Evolutionary conservation across 2,329 filamentous ascomycete genomes (phyloP).

Genomic region (Apiospora sp.): DNA sequence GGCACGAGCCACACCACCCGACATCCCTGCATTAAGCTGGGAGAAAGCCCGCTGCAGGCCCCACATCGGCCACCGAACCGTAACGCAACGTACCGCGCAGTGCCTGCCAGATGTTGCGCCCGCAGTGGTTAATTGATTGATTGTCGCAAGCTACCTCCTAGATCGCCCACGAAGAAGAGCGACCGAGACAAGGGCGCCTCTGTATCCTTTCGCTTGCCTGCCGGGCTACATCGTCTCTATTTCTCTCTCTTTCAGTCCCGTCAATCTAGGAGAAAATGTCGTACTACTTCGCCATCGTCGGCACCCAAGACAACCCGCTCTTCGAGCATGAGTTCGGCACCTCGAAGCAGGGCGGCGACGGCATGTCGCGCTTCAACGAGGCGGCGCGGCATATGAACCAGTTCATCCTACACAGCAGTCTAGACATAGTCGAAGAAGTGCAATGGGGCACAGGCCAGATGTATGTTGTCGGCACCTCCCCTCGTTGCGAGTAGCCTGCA

Average conservation of each 20-base stretch:
- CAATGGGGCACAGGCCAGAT: slow-evolving; percentile 91
- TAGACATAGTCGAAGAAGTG: slow-evolving; percentile 95
- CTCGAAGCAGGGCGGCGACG: slow-evolving; percentile 94
- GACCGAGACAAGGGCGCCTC: background rate
- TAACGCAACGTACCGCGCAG: background rate
- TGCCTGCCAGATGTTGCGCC: background rate
- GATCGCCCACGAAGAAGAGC: background rate
- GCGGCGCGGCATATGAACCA: slow-evolving; percentile 94
- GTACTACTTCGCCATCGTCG: slow-evolving; percentile 98
- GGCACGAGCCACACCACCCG: slow-evolving; percentile 28
- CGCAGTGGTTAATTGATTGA: background rate
- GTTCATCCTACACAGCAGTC: slow-evolving; percentile 92
- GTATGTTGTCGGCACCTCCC: slow-evolving; percentile 55
- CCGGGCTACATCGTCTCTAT: background rate
- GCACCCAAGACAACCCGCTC: slow-evolving; percentile 92
- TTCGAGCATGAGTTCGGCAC: slow-evolving; percentile 98
- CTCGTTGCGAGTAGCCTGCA: slow-evolving; percentile 18
- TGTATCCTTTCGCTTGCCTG: background rate
- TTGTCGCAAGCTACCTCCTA: background rate
- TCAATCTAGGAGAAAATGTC: slow-evolving; percentile 69
- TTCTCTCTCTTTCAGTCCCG: background rate
- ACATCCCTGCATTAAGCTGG: slow-evolving; percentile 34
- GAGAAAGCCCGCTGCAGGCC: slow-evolving; percentile 25
- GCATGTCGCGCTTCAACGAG: slow-evolving; percentile 85
- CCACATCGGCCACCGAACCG: slow-evolving; percentile 13